These are phyloP conservation scores for Globisporangium cederbergense DNA, from an alignment of 352 stramenopile species.

Conservation along the genomic window DNA sequence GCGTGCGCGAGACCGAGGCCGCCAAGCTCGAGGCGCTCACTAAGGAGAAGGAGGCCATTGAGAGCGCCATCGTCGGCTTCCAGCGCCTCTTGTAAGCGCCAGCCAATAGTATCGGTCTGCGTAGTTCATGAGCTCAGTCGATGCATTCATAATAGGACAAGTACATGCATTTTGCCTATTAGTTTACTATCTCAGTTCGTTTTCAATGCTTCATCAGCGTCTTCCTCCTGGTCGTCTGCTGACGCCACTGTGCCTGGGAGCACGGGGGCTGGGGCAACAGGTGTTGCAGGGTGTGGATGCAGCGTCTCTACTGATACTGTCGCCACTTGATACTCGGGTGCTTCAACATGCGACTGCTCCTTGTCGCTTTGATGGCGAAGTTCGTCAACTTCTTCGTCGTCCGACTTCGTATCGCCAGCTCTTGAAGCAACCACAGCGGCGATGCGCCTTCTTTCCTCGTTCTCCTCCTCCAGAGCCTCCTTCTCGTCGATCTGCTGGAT, in stretches of 20 bases:
- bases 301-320: neutral
- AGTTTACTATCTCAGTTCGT: neutral
- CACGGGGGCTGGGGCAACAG: neutral
- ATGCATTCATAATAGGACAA: neutral
- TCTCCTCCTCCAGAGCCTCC: neutral
- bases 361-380: neutral
- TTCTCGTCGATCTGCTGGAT: slow-evolving; percentile 30
- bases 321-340: neutral
- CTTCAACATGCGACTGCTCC: neutral
- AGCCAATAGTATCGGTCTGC: neutral
- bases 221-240: slow-evolving; percentile 10
- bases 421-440: neutral
- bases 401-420: neutral
- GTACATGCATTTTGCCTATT: slow-evolving; percentile 11
- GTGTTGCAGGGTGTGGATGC: too few relatives aligned
- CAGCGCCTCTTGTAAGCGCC: slow-evolving; percentile 60
- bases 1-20: slow-evolving; percentile 71
- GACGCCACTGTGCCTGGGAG: slow-evolving; percentile 24
- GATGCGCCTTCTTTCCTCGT: neutral
- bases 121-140: neutral
- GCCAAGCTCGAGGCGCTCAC: slow-evolving; percentile 74
- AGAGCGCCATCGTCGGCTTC: slow-evolving; percentile 74
- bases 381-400: neutral
- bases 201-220: neutral
- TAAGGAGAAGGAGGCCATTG: slow-evolving; percentile 80